Percentiles rank a stretch among this genome's conserved stretches.
These are phyloP conservation scores for Magnaporthiopsis rhizophila DNA, from an alignment of 2,329 filamentous ascomycete genomes.

Conservation along the genomic window DNA sequence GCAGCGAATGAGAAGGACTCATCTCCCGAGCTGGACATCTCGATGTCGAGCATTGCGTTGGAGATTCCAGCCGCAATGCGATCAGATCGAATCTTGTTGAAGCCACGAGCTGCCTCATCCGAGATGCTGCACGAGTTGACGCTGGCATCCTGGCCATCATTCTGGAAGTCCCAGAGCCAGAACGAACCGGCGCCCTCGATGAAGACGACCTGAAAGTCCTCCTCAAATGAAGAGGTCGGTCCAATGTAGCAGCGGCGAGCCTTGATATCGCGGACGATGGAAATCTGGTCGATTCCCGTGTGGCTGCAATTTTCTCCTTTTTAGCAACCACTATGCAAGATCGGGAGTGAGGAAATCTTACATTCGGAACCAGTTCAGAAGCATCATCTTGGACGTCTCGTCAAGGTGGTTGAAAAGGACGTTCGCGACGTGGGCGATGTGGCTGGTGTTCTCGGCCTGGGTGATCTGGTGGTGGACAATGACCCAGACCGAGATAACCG, in stretches of 20 bases:
- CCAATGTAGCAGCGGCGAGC: background rate
- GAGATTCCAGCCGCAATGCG: background rate
- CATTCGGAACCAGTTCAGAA: background rate
- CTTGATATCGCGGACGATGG: background rate
- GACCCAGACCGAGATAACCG: too few species aligned
- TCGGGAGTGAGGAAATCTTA: background rate
- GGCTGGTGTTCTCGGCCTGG: background rate
- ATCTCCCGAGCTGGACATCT: too few species aligned
- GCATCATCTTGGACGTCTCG: background rate
- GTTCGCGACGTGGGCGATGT: background rate
- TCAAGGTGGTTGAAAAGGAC: background rate
- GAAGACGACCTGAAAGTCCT: background rate
- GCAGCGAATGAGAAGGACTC: too few species aligned
- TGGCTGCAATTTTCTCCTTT: background rate
- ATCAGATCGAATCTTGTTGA: background rate
- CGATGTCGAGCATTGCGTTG: background rate
- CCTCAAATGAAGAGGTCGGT: background rate
- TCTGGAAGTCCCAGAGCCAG: constrained; percentile 1
- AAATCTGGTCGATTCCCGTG: background rate
- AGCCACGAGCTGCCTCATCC: background rate
- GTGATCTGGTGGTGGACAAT: background rate
- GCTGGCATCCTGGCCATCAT: background rate
- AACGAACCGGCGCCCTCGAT: background rate
- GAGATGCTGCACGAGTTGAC: constrained; percentile 2
- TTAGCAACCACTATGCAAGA: background rate